Base-by-base conservation (phyloP, 1,284 basidiomycete species). In the Microstroma glucosiphilum region DNA sequence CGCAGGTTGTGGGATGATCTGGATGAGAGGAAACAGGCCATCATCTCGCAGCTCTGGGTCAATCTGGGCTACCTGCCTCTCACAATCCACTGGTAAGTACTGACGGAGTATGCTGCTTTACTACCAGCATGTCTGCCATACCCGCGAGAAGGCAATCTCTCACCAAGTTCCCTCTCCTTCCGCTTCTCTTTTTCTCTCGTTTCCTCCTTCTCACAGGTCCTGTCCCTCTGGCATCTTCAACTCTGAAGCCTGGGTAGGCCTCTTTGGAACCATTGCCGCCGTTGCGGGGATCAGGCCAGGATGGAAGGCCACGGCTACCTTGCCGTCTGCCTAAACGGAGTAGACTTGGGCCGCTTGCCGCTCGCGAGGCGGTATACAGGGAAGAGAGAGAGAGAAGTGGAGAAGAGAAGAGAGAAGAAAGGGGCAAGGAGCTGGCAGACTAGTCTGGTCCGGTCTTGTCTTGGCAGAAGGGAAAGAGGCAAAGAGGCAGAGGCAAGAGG, bases 31-130 rank as follows among this genome's bases (percentile, higher is more conserved):
- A 88, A 88, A 85, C 83, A 85, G 65, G 85, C 87, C 15, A 86
- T 88, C 63, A 85, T 86, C 83, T 87, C 85, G 63, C 89, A 91
- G 69, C 75, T 89, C 25, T 81, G 89, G 56, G 85, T 86, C 55
- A 92, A 91, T 72, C 65, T 88, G 4, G 86, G 86, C 40, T 89
- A 91, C 76, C 80, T 91, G 46, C 91, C 90, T 2, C 79, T 90
- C 60, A 89, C 90, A 3, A 79, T 91, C 57, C 91, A 92, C 77
- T 92, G 89, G 90, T 89, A 68, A 64, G 84, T 81, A 2, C 30
- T 4, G 30, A 37, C 30, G 46, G 11, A 40, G 21, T 42, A 13
- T 48, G 26, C 17, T 12, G 13, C 0, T 41, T 40, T 15, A n/a
- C 30, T 9, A 19, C n/a, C 7, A 49, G n/a, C 21, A 41, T 25